Base-by-base conservation (phyloP, 2,329 filamentous ascomycete genomes). In the Paraphoma sp. region DNA sequence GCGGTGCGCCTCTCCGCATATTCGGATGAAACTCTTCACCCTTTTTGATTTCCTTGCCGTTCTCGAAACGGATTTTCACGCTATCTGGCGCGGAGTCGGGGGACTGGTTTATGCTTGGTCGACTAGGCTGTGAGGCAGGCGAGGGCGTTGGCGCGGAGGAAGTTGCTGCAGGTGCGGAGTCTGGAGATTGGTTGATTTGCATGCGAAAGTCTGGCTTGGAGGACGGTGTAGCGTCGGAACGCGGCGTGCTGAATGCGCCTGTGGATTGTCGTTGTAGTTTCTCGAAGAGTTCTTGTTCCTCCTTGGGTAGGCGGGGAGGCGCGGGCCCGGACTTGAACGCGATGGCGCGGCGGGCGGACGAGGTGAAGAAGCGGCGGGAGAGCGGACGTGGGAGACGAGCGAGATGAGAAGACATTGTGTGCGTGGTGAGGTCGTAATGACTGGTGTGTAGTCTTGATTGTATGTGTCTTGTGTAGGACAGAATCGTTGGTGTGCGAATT, bases 281-380 rank as follows among this genome's bases (percentile, higher is more conserved):
- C 78, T 97, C 93, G 76, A 95, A 97, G 63, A 96, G 86, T 74
- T 93, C 91, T 81, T 97, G 93, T 67, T 97, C 89, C 76, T 91
- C 88, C 69, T 92, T 88, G 6, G 94, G 92, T 10, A 98, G 91
- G 47, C 92, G 90, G 0, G 92, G 93, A 14, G 95, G 95, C 7
- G 91, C 80, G 23, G 94, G 91, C 11, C 82, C 81, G 16, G 80
- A 48, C 41, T 56, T 55, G 60, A 77, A 77, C 1, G 67, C 56
- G 0, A 63, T 61, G 38, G 48, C 3, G 57, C 47, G 62, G 31
- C 45, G 41, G 3, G 56, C 30, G 7, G 57, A 55, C 8, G 51
- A 65, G 62, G 45, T 64, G 50, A 70, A 59, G 23, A 56, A 43
- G 59, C 60, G 55, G 42, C 60, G 65, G 46, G 67, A 70, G 56